phyloP scores from a whole-genome alignment of 805 yeast genomes.

The Suhomyces xylopsoci region DNA sequence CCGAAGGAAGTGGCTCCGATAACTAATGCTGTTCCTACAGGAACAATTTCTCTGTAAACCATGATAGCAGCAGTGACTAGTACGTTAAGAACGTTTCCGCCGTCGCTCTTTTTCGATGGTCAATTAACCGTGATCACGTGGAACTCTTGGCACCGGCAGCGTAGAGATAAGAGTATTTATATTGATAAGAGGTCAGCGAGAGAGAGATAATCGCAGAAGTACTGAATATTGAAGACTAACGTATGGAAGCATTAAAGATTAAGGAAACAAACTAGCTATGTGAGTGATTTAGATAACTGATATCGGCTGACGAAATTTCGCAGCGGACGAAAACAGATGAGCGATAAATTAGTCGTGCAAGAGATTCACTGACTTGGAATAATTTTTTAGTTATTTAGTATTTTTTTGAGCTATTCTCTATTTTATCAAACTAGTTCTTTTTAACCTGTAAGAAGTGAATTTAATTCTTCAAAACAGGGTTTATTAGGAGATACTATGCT shows the following conservation, averaged over 20 bases:
- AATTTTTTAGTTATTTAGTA: too few relatives aligned
- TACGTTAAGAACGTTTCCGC: background rate
- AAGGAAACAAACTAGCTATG: too few relatives aligned
- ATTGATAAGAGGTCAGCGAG: too few relatives aligned
- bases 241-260: too few relatives aligned
- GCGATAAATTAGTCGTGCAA: background rate
- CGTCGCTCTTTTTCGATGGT: background rate
- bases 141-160: background rate
- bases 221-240: too few relatives aligned
- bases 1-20: constrained; percentile 67
- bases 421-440: too few relatives aligned
- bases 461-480: background rate
- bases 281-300: background rate
- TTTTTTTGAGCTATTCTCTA: too few relatives aligned
- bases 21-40: constrained; percentile 43
- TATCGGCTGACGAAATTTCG: background rate
- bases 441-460: too few relatives aligned
- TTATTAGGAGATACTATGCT: background rate
- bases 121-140: background rate
- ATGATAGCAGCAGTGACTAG: constrained; percentile 1
- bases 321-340: background rate
- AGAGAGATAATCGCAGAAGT: too few relatives aligned
- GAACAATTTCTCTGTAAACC: constrained; percentile 44
- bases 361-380: too few relatives aligned
- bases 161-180: background rate